Evolutionary conservation across 2,329 filamentous ascomycete species (phyloP).

Genomic region (Trichocomaceae sp.): DNA sequence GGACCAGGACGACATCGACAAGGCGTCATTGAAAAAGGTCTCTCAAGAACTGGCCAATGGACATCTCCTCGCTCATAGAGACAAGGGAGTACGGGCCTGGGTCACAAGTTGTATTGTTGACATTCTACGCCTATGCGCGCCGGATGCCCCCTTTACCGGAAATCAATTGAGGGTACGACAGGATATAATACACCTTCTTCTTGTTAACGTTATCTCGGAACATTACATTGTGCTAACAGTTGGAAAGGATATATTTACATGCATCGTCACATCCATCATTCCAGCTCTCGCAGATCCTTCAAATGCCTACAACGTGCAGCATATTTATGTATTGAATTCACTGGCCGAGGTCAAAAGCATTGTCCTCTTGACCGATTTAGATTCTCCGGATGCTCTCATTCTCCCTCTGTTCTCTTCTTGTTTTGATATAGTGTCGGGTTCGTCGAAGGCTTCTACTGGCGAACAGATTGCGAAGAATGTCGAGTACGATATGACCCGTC

Average conservation of each 20-base stretch:
- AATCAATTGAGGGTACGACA: slow-evolving; percentile 75
- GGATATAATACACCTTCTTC: not conserved
- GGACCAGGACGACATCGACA: slow-evolving; percentile 78
- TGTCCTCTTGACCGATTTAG: slow-evolving; percentile 80
- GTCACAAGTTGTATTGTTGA: slow-evolving; percentile 86
- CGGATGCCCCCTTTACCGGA: slow-evolving; percentile 86
- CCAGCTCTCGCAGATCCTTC: slow-evolving; percentile 79
- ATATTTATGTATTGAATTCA: slow-evolving; percentile 83
- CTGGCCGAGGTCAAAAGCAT: slow-evolving; percentile 92
- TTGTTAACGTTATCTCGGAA: not conserved
- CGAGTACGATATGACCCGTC: slow-evolving; percentile 81
- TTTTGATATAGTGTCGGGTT: slow-evolving; percentile 84
- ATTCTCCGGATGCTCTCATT: slow-evolving; percentile 71
- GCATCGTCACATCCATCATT: slow-evolving; percentile 76
- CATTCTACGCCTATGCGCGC: slow-evolving; percentile 84
- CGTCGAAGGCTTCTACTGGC: slow-evolving; percentile 65
- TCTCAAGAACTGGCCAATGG: slow-evolving; percentile 77
- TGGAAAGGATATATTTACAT: slow-evolving; percentile 77
- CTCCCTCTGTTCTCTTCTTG: slow-evolving; percentile 76
- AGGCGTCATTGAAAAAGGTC: slow-evolving; percentile 74
- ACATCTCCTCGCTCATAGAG: slow-evolving; percentile 82
- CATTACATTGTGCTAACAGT: slow-evolving; percentile 17
- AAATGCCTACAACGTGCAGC: slow-evolving; percentile 85
- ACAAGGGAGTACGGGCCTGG: slow-evolving; percentile 86
- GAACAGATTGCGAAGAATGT: slow-evolving; percentile 89